Evolutionary conservation across 441 rosid genomes (phyloP).

Genomic region (Lepidium campestre): DNA sequence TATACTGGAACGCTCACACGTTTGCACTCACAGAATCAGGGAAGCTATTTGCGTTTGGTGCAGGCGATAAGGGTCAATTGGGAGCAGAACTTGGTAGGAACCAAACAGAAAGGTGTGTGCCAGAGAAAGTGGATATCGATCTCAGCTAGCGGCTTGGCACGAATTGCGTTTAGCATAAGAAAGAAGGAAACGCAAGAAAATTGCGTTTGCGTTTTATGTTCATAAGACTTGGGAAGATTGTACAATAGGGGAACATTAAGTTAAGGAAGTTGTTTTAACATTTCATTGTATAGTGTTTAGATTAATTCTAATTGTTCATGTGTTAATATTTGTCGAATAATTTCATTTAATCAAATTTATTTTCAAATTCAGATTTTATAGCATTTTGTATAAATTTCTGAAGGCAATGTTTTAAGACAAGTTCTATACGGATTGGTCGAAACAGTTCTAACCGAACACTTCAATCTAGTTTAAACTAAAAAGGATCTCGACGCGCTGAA

Average conservation of each 20-base stretch:
- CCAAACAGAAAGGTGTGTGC: slow-evolving; percentile 68
- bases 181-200: neutral
- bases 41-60: slow-evolving; percentile 79
- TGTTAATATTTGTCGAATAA: slow-evolving; percentile 10
- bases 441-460: too few relatives aligned
- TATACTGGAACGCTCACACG: slow-evolving; percentile 89
- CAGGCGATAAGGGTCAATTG: slow-evolving; percentile 97
- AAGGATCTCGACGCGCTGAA: neutral
- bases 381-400: neutral
- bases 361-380: neutral
- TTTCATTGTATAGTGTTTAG: slow-evolving; percentile 21
- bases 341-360: slow-evolving; percentile 17
- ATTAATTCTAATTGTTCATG: slow-evolving; percentile 18
- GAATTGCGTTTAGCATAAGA: neutral
- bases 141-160: slow-evolving; percentile 40
- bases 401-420: too few relatives aligned
- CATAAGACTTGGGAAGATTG: slow-evolving; percentile 21
- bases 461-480: neutral
- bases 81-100: slow-evolving; percentile 60
- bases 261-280: slow-evolving; percentile 29
- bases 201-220: slow-evolving; percentile 16
- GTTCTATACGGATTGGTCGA: too few relatives aligned
- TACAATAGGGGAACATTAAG: slow-evolving; percentile 18
- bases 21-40: slow-evolving; percentile 88
- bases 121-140: slow-evolving; percentile 59